Base-by-base conservation (phyloP, 2,329 filamentous ascomycete genomes). In the Dothistroma septosporum region DNA sequence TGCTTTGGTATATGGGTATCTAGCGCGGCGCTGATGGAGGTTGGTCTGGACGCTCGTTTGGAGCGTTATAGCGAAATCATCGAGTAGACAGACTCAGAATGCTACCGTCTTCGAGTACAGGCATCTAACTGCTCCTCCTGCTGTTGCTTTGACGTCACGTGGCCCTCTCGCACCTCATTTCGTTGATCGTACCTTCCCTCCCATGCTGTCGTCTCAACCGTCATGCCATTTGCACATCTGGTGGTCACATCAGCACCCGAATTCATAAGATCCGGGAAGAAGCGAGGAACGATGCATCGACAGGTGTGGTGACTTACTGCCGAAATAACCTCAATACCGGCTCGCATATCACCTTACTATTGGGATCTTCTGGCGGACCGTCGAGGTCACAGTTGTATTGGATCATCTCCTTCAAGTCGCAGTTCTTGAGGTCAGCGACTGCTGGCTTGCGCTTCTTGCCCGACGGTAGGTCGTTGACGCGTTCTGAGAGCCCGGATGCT, bases 161-260 rank as follows among this genome's bases (percentile, higher is more conserved):
- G 57, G 28, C 19, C 53, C 28, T 37, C 41, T 50, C 52, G 56
- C 61, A 59, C 61, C 44, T 61, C 49, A 57, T 21, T 47, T 28
- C 19, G 55, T 32, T 61, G 46, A 63, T 70, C 68, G 55, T 70
- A 70, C 70, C 73, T 67, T 24, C 72, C 77, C 69, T 87, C 85
- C 83, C 83, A 85, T 53, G 79, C 77, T 37, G 85, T 87, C 35
- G 85, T 87, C 72, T 87, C 85, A 14, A 87, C 82, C 52, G 79
- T 83, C 66, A 86, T 70, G 21, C 83, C 83, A 66, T 79, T 76
- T 28, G 78, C 79, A 71, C 84, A 82, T 66, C 78, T 82, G 66
- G 56, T 49, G 56, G 69, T 52, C 68, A 65, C 58, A 57, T 61
- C 59, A 61, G 53, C 28, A 31, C 21, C 14, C 9, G 35, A 44